Base-by-base conservation (phyloP, 1,284 basidiomycete genomes). In the Sanghuangporus sanghuang region DNA sequence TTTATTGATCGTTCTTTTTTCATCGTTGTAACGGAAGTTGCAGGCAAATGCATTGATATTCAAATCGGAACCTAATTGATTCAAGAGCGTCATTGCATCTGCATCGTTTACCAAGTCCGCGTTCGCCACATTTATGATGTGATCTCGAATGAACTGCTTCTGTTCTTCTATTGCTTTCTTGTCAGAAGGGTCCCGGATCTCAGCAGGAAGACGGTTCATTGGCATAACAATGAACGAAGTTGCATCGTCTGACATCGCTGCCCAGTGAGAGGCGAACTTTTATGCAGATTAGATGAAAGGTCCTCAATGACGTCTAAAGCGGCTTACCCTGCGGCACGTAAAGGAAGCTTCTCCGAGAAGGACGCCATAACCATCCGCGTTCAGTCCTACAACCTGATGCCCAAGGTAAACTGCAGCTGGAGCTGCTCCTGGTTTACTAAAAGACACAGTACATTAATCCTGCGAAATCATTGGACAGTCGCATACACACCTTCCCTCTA, bases 381-480 rank as follows among this genome's bases (percentile, higher is more conserved):
- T 70, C 7, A 79, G 68, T 1, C 78, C 78, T 40, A 80, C 72
- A 12, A 77, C 73, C 35, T 71, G 62, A 66, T 79, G 77, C 3
- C 73, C 69, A 5, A 79, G 63, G 58, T 69, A 80, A 0, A 70
- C 71, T 1, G 76, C 74, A 3, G 74, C 73, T 0, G 78, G 68
- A 0, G 78, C 70, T 6, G 79, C 79, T 40, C 79, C 79, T 7
- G 79, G 78, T 72, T 81, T 81, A 68, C 79, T 80, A 66, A 6
- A 60, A 2, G 14, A 6, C 6, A 23, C 14, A 8, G 16, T 23
- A 5, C 21, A 27, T 40, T 55, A n/a, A 6, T n/a, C 35, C 52
- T 38, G n/a, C 36, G 36, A 55, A 49, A 59, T 14, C 23, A 38
- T 6, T 46, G 52, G 16, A 36, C 21, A 48, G 14, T 32, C 16